Percentiles rank a stretch among this genome's conserved stretches.
These are phyloP conservation scores for Acanthamoeba pearcei DNA, from an alignment of 208 protist species.

Conservation along the genomic window DNA sequence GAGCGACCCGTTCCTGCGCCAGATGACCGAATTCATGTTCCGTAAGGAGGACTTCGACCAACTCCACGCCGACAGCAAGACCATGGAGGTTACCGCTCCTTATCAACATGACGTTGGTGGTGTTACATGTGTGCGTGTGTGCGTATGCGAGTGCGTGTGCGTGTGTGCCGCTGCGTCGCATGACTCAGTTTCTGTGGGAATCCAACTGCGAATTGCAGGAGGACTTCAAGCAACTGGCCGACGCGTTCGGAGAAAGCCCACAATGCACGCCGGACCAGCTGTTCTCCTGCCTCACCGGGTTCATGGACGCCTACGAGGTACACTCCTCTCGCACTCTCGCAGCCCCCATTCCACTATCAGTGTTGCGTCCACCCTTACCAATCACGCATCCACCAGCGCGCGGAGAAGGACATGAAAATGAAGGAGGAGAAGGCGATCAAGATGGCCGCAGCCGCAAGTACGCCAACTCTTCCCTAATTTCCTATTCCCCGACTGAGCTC, in stretches of 20 bases:
- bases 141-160: no score
- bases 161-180: not conserved
- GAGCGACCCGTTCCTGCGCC: not conserved
- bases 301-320: constrained; percentile 15
- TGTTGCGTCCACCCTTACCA: not conserved
- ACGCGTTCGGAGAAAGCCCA: not conserved
- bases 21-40: constrained; percentile 24
- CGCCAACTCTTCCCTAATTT: no score
- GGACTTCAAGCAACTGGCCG: constrained; percentile 32
- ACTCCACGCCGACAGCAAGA: constrained; percentile 6
- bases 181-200: not conserved
- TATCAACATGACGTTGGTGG: no score
- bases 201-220: not conserved
- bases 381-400: not conserved
- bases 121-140: not conserved
- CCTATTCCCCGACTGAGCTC: no score
- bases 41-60: not conserved
- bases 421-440: not conserved
- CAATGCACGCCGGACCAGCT: constrained; percentile 24
- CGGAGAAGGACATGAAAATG: not conserved
- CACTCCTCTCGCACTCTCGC: no score
- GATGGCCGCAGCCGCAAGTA: not conserved
- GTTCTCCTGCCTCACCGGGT: not conserved
- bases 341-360: no score
- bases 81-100: not conserved